A percentile compares a stretch with the other conserved stretches of the same genome.
Conservation (phyloP, 371 early-diverging fungal genomes). For the Apophysomyces trapeziformis region DNA sequence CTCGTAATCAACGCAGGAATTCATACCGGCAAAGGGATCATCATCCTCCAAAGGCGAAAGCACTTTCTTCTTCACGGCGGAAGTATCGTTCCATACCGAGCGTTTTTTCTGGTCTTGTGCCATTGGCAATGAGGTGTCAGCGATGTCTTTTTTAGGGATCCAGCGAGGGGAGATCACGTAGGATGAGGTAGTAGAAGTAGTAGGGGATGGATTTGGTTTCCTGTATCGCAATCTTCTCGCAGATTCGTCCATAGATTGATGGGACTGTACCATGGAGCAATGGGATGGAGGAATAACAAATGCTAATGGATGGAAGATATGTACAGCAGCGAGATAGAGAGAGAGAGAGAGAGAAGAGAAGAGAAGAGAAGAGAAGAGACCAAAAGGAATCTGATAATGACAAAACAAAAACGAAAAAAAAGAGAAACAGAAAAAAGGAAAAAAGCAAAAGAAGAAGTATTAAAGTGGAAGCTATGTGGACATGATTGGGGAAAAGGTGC, state of each 20-base stretch:
- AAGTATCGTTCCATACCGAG: slow-evolving; percentile 24
- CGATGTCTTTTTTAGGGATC: slow-evolving; percentile 23
- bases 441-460: neutral
- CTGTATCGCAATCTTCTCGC: slow-evolving; percentile 10
- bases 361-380: neutral
- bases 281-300: neutral
- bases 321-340: neutral
- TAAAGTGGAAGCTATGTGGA: neutral
- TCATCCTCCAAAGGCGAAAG: slow-evolving; percentile 17
- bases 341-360: neutral
- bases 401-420: neutral
- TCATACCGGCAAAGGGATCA: slow-evolving; percentile 58
- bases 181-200: slow-evolving; percentile 22
- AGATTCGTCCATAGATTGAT: slow-evolving; percentile 3
- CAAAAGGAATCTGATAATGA: neutral
- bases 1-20: slow-evolving; percentile 44
- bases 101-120: slow-evolving; percentile 26
- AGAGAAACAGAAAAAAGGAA: neutral
- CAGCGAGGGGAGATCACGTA: slow-evolving; percentile 25
- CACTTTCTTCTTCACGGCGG: slow-evolving; percentile 16
- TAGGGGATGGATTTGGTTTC: slow-evolving; percentile 16
- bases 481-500: too few species aligned
- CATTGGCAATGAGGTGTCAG: slow-evolving; percentile 25
- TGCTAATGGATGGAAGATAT: slow-evolving; percentile 1
- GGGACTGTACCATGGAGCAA: slow-evolving; percentile 1